Evolutionary conservation across 768 basidiomycete species (phyloP), one percentile per base, ranked within the genome.

Genomic region (Paxillus involutus): DNA sequence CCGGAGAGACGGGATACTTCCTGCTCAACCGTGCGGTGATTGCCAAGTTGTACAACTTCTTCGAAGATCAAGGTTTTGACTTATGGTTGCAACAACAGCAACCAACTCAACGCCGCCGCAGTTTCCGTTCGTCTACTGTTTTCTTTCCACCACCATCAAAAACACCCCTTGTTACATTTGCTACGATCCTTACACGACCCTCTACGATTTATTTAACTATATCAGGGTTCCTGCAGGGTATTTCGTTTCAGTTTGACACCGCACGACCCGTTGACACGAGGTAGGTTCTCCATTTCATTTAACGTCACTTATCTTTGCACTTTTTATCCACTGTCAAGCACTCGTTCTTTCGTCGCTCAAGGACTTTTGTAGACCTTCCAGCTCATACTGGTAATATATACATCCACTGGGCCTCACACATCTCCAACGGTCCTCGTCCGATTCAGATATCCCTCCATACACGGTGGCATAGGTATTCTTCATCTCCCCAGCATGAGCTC

Each of bases 401-500:
- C 44, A 32, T 16, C 29, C 9, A 5, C 26, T 30, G 26, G 16
- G 30, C 5, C 14, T 14, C 13, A 60, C 14, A 24, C 10, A n/a
- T 16, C 44, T 26, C 44, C 11, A 32, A 26, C 29, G 16, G 26
- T 14, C 16, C 29, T 45, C 26, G 44, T 16, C 44, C 33, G 41
- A 17, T 35, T 16, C 44, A 35, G 41, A 17, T 35, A 9, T 43
- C 30, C 8, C 16, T 13, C 16, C 16, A n/a, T 19, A n/a, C 24
- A 12, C 29, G 24, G 12, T 45, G 10, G 29, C 16, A 44, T 16
- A 43, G 40, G 47, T 49, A 40, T 26, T 21, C 19, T 36, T 17
- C 48, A 35, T 33, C 12, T 17, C 26, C 6, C 33, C 44, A 42
- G 24, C 37, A 66, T 67, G 65, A 67, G 51, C 55, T 59, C 56